These are phyloP conservation scores for Pseudoperonospora humuli DNA, from an alignment of 352 stramenopile genomes.

Conservation along the genomic window DNA sequence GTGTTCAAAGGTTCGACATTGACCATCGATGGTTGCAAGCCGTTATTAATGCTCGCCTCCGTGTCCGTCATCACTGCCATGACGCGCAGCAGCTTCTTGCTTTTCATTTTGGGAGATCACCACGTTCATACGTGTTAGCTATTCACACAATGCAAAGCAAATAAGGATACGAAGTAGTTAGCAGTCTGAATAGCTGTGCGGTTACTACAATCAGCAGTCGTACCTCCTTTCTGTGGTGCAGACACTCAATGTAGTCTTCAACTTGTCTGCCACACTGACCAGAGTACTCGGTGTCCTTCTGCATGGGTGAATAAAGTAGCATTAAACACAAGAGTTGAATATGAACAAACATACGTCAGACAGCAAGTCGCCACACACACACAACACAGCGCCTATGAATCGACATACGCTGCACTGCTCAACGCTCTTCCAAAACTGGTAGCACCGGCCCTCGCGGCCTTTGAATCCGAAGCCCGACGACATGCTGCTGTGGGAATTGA, in stretches of 20 bases:
- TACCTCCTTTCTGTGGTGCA: slow-evolving; percentile 93
- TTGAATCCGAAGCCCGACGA: slow-evolving; percentile 93
- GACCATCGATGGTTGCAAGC: not conserved
- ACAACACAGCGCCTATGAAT: slow-evolving; percentile 21
- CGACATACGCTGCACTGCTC: slow-evolving; percentile 91
- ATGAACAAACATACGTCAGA: not conserved
- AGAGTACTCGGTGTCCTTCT: slow-evolving; percentile 79
- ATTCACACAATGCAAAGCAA: slow-evolving; percentile 3
- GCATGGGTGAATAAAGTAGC: slow-evolving; percentile 6
- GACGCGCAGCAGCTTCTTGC: slow-evolving; percentile 45
- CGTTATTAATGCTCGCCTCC: slow-evolving; percentile 36
- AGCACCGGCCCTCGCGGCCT: slow-evolving; percentile 88
- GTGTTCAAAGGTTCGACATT: slow-evolving; percentile 1
- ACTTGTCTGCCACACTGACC: slow-evolving; percentile 80
- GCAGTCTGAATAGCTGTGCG: not conserved
- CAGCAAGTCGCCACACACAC: not conserved
- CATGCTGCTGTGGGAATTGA: slow-evolving; percentile 46
- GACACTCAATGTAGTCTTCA: slow-evolving; percentile 93
- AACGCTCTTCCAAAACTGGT: slow-evolving; percentile 91
- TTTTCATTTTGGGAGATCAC: slow-evolving; percentile 75
- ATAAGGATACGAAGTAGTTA: not conserved
- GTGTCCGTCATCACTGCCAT: slow-evolving; percentile 34
- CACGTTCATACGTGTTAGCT: slow-evolving; percentile 82
- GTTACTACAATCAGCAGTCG: not conserved
- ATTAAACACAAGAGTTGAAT: slow-evolving; percentile 12